Evolutionary conservation across 257 asterid genomes (phyloP), one percentile per base, ranked within the genome.

Genomic region (Euphrasia confusa): DNA sequence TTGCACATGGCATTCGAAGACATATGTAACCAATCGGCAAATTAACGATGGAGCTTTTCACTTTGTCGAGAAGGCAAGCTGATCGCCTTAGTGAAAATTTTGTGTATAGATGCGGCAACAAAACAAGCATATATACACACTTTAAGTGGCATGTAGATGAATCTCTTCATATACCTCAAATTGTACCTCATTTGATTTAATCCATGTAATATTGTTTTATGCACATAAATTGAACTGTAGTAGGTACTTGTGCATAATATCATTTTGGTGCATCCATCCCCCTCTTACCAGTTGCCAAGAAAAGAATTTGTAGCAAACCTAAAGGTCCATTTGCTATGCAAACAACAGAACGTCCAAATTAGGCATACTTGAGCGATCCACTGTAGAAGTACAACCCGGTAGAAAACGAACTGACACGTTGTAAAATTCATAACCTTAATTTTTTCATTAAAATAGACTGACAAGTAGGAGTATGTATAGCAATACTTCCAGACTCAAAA

Each of bases 351-450:
- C 78, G 60, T 80, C 85, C 10, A 9, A 35, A 6, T 35, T 35
- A 35, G 2, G 82, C 71, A 56, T 80, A 80, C 78, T 80, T 74
- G 12, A 21, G 24, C 24, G 82, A 74, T 24, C 80, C 78, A n/a
- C 70, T 69, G n/a, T 74, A 80, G 79, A 74, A 77, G 45, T 56
- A 54, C 71, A 75, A 35, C 72, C 73, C 0, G 83, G 77, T 7
- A 80, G 77, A 73, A 77, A 54, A 10, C 81, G 75, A 75, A 77
- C 83, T 2, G 83, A 80, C 2, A 21, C 24, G 24, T 21, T 21
- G 24, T 21, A 21, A 21, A 21, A 21, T 21, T 21, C 24, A 21
- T 21, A 21, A 21, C 24, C 24, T 21, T 21, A 21, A 21, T 21
- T 21, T 21, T 21, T 21, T 21, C 24, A 21, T 21, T 1, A 21